A percentile compares a stretch with the other conserved stretches of the same genome.
These are phyloP conservation scores for Ettlia oleoabundans DNA, from an alignment of 139 green algal genomes.

Conservation along the genomic window DNA sequence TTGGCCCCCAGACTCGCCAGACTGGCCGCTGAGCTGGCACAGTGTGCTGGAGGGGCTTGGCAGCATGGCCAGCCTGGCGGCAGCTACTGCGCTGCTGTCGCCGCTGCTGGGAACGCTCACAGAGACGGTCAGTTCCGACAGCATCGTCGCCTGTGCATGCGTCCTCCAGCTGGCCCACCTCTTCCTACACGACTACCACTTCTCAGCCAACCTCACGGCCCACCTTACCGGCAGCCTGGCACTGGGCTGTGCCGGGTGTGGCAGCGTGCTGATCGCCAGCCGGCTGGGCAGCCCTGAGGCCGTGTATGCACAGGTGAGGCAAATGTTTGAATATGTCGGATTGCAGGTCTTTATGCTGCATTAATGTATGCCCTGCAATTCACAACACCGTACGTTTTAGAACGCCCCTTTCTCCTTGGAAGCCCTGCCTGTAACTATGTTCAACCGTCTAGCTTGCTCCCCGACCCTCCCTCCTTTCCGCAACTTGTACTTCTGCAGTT, in stretches of 20 bases:
- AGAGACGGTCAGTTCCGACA: slow-evolving; percentile 80
- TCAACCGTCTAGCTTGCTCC: too few species aligned
- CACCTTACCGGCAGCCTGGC: slow-evolving; percentile 75
- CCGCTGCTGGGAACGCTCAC: slow-evolving; percentile 83
- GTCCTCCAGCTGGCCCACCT: slow-evolving; percentile 78
- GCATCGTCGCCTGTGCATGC: slow-evolving; percentile 69
- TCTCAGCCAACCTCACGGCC: background rate
- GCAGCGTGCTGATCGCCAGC: slow-evolving; percentile 82
- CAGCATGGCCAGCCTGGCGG: slow-evolving; percentile 15
- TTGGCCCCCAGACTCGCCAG: background rate
- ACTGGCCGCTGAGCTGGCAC: background rate
- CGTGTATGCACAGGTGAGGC: slow-evolving; percentile 54
- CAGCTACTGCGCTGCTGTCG: slow-evolving; percentile 68
- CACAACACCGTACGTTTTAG: too few species aligned
- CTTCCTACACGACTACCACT: slow-evolving; percentile 86
- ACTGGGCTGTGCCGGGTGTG: slow-evolving; percentile 71
- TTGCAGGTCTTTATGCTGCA: too few species aligned
- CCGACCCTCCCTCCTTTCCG: background rate
- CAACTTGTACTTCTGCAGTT: slow-evolving; percentile 56
- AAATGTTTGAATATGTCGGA: too few species aligned
- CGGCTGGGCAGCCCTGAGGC: slow-evolving; percentile 64
- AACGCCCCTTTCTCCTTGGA: too few species aligned
- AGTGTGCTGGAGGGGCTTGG: background rate
- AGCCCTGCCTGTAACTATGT: too few species aligned
- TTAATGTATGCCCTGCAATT: too few species aligned